Conservation (phyloP, 2,329 filamentous ascomycete species). For the Claviceps citrina region DNA sequence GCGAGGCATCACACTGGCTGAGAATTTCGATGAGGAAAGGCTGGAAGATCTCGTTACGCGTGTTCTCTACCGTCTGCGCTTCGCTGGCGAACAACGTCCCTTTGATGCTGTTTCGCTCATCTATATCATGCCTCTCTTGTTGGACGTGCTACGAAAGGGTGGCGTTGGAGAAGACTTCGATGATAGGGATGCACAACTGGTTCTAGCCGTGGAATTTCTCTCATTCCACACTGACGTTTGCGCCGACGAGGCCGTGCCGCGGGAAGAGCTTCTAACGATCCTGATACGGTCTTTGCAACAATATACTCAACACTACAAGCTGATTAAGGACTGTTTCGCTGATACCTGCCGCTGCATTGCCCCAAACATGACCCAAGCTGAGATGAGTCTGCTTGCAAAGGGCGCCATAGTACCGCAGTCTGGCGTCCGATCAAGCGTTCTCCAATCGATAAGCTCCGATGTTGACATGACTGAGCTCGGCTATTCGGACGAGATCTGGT, state of each 20-base stretch:
- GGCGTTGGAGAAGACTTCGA: constrained; percentile 60
- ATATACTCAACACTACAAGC: constrained; percentile 87
- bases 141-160: constrained; percentile 62
- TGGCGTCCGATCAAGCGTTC: constrained; percentile 65
- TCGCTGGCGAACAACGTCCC: constrained; percentile 82
- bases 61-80: constrained; percentile 78
- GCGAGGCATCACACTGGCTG: constrained; percentile 56
- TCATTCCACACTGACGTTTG: constrained; percentile 76
- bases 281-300: constrained; percentile 72
- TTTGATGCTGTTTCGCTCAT: constrained; percentile 79
- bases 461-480: constrained; percentile 78
- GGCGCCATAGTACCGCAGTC: constrained; percentile 67
- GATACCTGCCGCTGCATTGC: constrained; percentile 76
- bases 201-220: constrained; percentile 76
- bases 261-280: constrained; percentile 53
- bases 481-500: constrained; percentile 83
- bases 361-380: constrained; percentile 57
- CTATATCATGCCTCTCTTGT: constrained; percentile 71
- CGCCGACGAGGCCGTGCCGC: constrained; percentile 58
- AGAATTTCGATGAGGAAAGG: constrained; percentile 62
- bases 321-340: constrained; percentile 80
- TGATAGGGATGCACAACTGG: constrained; percentile 75
- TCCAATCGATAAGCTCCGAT: constrained; percentile 83
- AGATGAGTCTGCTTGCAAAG: constrained; percentile 61
- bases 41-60: constrained; percentile 73